Evolutionary conservation across 2,329 filamentous ascomycete genomes (phyloP).

Genomic region (Monilinia fructicola): DNA sequence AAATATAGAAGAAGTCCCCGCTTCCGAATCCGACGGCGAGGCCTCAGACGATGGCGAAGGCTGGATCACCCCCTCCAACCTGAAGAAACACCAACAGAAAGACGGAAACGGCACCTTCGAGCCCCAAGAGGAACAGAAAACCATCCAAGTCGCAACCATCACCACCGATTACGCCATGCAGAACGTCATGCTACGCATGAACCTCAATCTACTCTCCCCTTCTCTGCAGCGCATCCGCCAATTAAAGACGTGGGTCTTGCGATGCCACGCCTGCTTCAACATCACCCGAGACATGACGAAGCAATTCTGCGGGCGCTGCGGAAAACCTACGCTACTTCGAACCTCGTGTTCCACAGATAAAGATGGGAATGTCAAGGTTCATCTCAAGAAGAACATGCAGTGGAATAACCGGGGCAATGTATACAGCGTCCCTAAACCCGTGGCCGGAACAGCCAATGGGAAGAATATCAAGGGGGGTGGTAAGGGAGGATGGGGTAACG

Average conservation of each 20-base stretch:
- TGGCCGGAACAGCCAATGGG: constrained; percentile 76
- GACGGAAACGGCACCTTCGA: constrained; percentile 53
- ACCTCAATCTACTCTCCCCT: constrained; percentile 82
- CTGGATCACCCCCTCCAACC: constrained; percentile 94
- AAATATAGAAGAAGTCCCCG: constrained; percentile 33
- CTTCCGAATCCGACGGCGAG: constrained; percentile 44
- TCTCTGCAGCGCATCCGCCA: constrained; percentile 76
- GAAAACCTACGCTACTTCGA: constrained; percentile 80
- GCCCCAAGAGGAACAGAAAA: constrained; percentile 55
- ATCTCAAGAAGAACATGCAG: constrained; percentile 93
- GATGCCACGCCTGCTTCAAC: constrained; percentile 91
- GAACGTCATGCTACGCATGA: constrained; percentile 92
- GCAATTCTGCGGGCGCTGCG: constrained; percentile 92
- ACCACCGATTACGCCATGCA: constrained; percentile 98
- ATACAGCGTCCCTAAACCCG: constrained; percentile 89
- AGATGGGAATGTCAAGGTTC: constrained; percentile 76
- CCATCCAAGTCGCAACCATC: constrained; percentile 84
- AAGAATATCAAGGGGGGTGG: constrained; percentile 69
- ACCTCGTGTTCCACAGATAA: constrained; percentile 82
- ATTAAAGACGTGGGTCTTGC: constrained; percentile 83
- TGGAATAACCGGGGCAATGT: constrained; percentile 92
- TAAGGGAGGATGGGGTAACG: constrained; percentile 81
- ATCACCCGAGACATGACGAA: constrained; percentile 79
- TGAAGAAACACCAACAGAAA: constrained; percentile 77
- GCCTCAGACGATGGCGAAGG: constrained; percentile 59